Conservation (phyloP, 2,329 filamentous ascomycete genomes). For the Ophiosphaerella narmari region DNA sequence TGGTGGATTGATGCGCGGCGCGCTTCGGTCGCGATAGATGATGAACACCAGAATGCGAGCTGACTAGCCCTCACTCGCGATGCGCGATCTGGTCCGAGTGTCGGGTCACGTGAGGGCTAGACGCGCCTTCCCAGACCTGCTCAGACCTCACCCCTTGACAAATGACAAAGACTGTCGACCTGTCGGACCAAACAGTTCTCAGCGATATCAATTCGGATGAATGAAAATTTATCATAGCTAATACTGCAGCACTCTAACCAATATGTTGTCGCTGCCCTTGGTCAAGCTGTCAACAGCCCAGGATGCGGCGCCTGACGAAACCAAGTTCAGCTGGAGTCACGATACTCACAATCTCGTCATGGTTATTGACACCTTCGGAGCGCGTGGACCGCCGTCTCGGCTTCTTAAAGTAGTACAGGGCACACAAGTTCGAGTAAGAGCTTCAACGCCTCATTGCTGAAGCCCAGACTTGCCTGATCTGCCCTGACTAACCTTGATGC, state of each 20-base stretch:
- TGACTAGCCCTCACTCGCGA: slow-evolving; percentile 27
- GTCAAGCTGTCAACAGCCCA: slow-evolving; percentile 40
- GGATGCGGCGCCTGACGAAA: slow-evolving; percentile 31
- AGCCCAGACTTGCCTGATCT: background rate
- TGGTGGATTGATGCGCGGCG: slow-evolving; percentile 31
- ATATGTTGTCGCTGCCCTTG: slow-evolving; percentile 38
- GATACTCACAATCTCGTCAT: slow-evolving; percentile 36
- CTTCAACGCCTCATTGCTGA: slow-evolving; percentile 2
- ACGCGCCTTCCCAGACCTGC: slow-evolving; percentile 19
- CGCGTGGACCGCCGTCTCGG: slow-evolving; percentile 26
- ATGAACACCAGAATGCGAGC: slow-evolving; percentile 38
- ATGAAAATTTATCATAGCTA: slow-evolving; percentile 12
- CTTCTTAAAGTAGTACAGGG: slow-evolving; percentile 49
- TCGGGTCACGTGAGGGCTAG: slow-evolving; percentile 22
- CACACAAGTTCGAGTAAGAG: slow-evolving; percentile 49
- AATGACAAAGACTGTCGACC: too few species aligned
- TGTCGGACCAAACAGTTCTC: background rate
- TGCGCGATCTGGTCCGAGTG: slow-evolving; percentile 9
- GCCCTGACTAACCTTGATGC: slow-evolving; percentile 11
- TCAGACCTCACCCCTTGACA: background rate
- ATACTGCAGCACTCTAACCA: slow-evolving; percentile 12
- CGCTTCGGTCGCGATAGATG: slow-evolving; percentile 36
- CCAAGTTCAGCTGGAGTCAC: slow-evolving; percentile 45
- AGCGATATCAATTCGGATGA: background rate
- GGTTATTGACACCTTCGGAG: slow-evolving; percentile 38